phyloP scores from a whole-genome alignment of 106 monocot genomes.

The Allium sativum region DNA sequence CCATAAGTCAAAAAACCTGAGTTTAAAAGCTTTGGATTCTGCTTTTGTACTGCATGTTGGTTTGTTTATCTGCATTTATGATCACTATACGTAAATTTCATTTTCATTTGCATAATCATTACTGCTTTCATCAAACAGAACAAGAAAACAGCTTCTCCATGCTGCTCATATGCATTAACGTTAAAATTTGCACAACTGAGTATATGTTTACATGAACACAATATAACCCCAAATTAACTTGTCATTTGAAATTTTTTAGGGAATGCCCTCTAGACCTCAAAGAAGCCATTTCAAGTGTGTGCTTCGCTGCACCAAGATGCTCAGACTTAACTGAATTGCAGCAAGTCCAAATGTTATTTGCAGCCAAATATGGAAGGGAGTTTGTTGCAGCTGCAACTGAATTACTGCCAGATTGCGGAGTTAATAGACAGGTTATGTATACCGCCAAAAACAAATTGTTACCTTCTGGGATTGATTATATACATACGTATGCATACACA shows the following conservation, averaged over 20 bases:
- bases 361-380: constrained; percentile 83
- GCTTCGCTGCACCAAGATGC: constrained; percentile 96
- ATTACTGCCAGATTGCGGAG: constrained; percentile 87
- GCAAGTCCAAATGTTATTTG: constrained; percentile 87
- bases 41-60: too few species aligned
- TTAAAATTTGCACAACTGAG: too few species aligned
- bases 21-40: too few species aligned
- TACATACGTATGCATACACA: too few species aligned
- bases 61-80: too few species aligned
- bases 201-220: too few species aligned
- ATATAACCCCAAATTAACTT: neutral
- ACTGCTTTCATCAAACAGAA: too few species aligned
- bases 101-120: too few species aligned
- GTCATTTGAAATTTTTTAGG: constrained; percentile 21
- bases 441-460: neutral
- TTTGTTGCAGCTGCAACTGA: constrained; percentile 81
- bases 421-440: constrained; percentile 72
- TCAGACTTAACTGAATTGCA: constrained; percentile 90
- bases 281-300: constrained; percentile 97
- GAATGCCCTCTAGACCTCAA: constrained; percentile 97
- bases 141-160: too few species aligned
- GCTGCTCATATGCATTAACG: too few species aligned
- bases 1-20: too few species aligned
- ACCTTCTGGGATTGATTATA: neutral
- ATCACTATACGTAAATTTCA: too few species aligned